Evolutionary conservation across 108 stramenopile genomes (phyloP).

Genomic region (Fistulifera solaris): DNA sequence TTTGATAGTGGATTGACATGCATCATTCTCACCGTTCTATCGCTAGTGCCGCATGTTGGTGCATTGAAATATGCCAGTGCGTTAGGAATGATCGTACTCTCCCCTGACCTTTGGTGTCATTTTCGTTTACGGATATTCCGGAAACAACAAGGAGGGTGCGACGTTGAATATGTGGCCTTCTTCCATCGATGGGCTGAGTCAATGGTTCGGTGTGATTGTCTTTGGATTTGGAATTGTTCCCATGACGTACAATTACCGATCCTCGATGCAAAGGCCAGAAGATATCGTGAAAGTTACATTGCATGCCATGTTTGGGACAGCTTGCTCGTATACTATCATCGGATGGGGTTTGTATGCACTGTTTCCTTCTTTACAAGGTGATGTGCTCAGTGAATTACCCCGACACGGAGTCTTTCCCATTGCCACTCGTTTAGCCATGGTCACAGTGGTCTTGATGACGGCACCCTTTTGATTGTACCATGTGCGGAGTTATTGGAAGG

Average conservation of each 20-base stretch:
- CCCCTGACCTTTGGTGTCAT: conserved; percentile 24
- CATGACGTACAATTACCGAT: conserved; percentile 48
- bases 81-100: conserved; percentile 41
- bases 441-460: conserved; percentile 48
- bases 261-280: conserved; percentile 64
- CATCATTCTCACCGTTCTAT: conserved; percentile 35
- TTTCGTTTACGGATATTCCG: conserved; percentile 19
- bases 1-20: conserved; percentile 21
- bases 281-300: conserved; percentile 30
- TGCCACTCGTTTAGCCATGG: conserved; percentile 38
- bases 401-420: conserved; percentile 27
- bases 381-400: conserved; percentile 63
- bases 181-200: conserved; percentile 32
- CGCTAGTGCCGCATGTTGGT: conserved; percentile 60
- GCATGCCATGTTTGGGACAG: conserved; percentile 43
- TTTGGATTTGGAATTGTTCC: conserved; percentile 58
- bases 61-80: conserved; percentile 41
- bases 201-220: conserved; percentile 68
- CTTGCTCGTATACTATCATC: conserved; percentile 35
- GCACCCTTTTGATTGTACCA: conserved; percentile 67
- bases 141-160: neutral
- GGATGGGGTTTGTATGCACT: conserved; percentile 43
- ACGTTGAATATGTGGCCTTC: conserved; percentile 1
- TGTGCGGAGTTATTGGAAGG: conserved; percentile 70
- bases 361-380: conserved; percentile 55